These are phyloP conservation scores for Leccinellum rugosiceps DNA, from an alignment of 768 basidiomycete genomes.

Conservation along the genomic window DNA sequence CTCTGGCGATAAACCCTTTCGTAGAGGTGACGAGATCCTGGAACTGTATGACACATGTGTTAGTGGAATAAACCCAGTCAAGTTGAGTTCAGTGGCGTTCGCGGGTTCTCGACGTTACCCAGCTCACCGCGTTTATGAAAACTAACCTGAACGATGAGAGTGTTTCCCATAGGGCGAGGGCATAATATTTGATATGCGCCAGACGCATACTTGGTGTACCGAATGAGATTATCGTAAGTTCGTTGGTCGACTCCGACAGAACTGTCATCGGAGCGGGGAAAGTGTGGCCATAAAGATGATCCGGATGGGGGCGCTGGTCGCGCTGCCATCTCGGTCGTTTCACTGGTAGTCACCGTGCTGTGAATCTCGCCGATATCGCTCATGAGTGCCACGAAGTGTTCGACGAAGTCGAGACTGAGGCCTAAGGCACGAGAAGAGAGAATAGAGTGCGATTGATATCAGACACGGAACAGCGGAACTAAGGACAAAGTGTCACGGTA, in stretches of 20 bases:
- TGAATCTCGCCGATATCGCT: background rate
- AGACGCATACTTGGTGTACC: slow-evolving; percentile 49
- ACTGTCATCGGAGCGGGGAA: slow-evolving; percentile 24
- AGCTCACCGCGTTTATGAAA: background rate
- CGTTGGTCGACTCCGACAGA: slow-evolving; percentile 31
- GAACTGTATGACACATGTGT: slow-evolving; percentile 29
- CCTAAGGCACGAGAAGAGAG: no score
- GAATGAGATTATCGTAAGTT: slow-evolving; percentile 42
- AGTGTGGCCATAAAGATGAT: slow-evolving; percentile 19
- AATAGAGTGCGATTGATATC: background rate
- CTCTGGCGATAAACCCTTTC: slow-evolving; percentile 45
- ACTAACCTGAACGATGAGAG: slow-evolving; percentile 40
- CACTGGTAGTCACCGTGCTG: background rate
- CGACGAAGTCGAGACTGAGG: background rate
- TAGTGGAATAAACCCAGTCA: background rate
- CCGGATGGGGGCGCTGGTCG: slow-evolving; percentile 6
- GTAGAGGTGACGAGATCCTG: slow-evolving; percentile 35
- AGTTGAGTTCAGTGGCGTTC: background rate
- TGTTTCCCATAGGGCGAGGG: slow-evolving; percentile 46
- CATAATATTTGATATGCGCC: slow-evolving; percentile 47
- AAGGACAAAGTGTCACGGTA: background rate
- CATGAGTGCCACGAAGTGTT: slow-evolving; percentile 5
- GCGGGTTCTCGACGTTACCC: background rate
- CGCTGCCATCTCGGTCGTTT: background rate
- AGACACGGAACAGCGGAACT: background rate